phyloP scores from a whole-genome alignment of 2,329 filamentous ascomycete genomes.

The Alternaria solani region DNA sequence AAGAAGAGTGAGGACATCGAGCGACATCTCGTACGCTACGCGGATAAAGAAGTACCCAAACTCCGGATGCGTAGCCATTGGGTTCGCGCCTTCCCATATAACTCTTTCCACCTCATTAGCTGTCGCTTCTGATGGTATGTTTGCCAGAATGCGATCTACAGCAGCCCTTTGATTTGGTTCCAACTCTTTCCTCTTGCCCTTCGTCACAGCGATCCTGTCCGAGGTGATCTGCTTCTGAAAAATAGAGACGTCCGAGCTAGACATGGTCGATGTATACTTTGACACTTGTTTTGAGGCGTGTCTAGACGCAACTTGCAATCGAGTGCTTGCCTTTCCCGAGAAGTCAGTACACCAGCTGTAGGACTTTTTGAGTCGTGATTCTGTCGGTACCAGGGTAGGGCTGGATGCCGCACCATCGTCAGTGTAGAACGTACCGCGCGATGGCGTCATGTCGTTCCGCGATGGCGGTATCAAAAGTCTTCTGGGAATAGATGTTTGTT shows the following conservation, averaged over 20 bases:
- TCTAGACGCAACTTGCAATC: constrained; percentile 7
- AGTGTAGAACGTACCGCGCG: constrained; percentile 41
- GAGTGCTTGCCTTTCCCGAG: constrained; percentile 24
- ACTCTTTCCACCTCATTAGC: constrained; percentile 37
- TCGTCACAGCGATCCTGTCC: constrained; percentile 42
- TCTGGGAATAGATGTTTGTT: not conserved
- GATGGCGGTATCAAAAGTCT: constrained; percentile 21
- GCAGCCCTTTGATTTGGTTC: constrained; percentile 35
- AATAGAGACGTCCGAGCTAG: constrained; percentile 39
- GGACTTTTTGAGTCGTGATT: constrained; percentile 30
- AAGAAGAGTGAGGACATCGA: constrained; percentile 32
- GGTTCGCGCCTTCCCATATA: constrained; percentile 43
- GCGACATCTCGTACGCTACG: constrained; percentile 39
- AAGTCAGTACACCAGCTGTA: constrained; percentile 36
- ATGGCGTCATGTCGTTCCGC: constrained; percentile 23
- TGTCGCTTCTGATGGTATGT: constrained; percentile 35
- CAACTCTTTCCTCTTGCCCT: constrained; percentile 35
- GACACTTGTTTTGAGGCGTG: constrained; percentile 17
- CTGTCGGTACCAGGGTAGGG: constrained; percentile 27
- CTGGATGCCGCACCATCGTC: constrained; percentile 37
- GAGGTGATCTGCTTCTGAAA: constrained; percentile 36
- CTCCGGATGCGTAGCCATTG: constrained; percentile 40
- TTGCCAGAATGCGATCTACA: constrained; percentile 40
- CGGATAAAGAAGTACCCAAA: constrained; percentile 42
- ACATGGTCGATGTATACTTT: constrained; percentile 31